Conservation (phyloP, 2,329 filamentous ascomycete species). For the Fusarium sp. region DNA sequence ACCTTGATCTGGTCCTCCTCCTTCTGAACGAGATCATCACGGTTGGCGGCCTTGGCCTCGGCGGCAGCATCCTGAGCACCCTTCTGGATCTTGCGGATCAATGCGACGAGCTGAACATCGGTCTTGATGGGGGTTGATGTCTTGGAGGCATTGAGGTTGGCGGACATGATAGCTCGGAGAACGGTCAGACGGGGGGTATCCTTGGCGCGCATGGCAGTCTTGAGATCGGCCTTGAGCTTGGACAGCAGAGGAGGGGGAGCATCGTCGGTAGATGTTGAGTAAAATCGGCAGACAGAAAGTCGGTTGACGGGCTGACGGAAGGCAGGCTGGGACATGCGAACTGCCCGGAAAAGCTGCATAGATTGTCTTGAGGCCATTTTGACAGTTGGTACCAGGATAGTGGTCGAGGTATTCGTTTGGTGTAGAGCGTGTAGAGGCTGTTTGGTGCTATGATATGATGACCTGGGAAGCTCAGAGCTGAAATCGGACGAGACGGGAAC, state of each 20-base stretch:
- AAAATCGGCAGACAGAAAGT: conserved; percentile 43
- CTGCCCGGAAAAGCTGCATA: conserved; percentile 39
- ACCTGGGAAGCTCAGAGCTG: conserved; percentile 25
- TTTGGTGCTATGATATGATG: conserved; percentile 22
- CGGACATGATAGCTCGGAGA: conserved; percentile 74
- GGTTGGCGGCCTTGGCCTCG: conserved; percentile 72
- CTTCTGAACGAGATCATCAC: conserved; percentile 76
- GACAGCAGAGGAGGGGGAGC: conserved; percentile 60
- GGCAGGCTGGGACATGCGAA: conserved; percentile 39
- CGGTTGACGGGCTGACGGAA: conserved; percentile 29
- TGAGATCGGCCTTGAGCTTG: conserved; percentile 70
- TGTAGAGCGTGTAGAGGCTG: background rate
- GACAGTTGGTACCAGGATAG: background rate
- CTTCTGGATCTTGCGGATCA: conserved; percentile 73
- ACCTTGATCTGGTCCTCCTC: conserved; percentile 74
- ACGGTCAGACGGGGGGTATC: conserved; percentile 73
- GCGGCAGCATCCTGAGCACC: conserved; percentile 67
- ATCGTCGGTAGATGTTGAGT: conserved; percentile 51
- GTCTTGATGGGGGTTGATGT: conserved; percentile 75
- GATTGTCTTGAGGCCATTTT: conserved; percentile 44
- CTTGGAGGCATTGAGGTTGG: conserved; percentile 81
- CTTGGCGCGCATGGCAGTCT: conserved; percentile 73
- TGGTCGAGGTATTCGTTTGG: background rate
- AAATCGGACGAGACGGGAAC: conserved; percentile 22
- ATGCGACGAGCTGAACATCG: conserved; percentile 74